A percentile compares a stretch with the other conserved stretches of the same genome.
These are phyloP conservation scores for Grigorovia jiainica DNA, from an alignment of 805 yeast species.

Conservation along the genomic window DNA sequence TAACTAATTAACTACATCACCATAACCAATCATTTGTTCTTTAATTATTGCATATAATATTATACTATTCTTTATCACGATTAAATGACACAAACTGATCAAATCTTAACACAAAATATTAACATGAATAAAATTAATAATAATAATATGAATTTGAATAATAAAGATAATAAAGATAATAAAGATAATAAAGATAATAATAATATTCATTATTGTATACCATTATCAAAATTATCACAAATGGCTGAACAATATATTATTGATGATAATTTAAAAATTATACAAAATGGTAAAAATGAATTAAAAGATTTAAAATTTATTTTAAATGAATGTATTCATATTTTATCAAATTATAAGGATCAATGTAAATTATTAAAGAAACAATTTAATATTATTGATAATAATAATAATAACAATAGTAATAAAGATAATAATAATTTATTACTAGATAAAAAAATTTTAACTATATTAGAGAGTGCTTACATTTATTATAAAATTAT, in stretches of 20 bases:
- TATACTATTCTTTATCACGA: too few species aligned
- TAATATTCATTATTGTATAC: conserved; percentile 1
- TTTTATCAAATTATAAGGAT: conserved; percentile 25
- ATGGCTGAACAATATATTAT: conserved; percentile 16
- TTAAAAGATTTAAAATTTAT: conserved; percentile 16
- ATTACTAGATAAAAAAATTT: background rate
- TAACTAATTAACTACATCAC: too few species aligned
- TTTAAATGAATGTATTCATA: conserved; percentile 25
- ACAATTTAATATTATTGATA: background rate
- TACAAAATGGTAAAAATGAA: conserved; percentile 1
- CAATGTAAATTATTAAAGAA: conserved; percentile 19
- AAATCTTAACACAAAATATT: background rate
- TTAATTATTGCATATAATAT: background rate
- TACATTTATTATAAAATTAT: conserved; percentile 29
- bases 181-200: too few species aligned
- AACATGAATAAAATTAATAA: too few species aligned
- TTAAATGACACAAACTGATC: background rate
- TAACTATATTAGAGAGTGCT: conserved; percentile 17
- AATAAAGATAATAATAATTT: background rate
- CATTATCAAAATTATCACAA: conserved; percentile 7
- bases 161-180: too few species aligned
- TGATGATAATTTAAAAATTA: conserved; percentile 6
- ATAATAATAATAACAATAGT: background rate
- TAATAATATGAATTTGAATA: too few species aligned
- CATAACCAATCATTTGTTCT: too few species aligned